Evolutionary conservation across 139 green algal genomes (phyloP).

Genomic region (Closterium sp.): DNA sequence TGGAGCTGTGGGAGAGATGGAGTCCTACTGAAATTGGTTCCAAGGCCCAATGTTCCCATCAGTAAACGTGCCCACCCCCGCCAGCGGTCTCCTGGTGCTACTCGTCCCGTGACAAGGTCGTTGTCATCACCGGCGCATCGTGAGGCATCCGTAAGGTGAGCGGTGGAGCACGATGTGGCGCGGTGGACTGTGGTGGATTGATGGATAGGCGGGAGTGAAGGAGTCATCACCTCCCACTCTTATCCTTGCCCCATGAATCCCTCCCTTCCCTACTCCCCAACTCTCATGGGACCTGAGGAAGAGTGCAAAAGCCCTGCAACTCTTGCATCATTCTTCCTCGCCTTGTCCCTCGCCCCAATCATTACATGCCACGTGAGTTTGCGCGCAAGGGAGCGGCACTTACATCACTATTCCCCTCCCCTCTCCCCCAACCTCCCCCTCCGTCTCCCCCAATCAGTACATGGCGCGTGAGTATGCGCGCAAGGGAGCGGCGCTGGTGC

Average conservation of each 20-base stretch:
- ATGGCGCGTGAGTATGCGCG: constrained; percentile 52
- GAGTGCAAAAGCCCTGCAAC: too few species aligned
- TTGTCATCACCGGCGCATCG: too few species aligned
- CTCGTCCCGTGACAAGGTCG: too few species aligned
- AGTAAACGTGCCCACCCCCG: too few species aligned
- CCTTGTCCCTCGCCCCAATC: neutral
- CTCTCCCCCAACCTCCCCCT: neutral
- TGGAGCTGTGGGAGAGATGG: neutral
- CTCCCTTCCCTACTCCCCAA: neutral
- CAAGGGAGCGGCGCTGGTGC: constrained; percentile 9
- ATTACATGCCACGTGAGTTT: constrained; percentile 51
- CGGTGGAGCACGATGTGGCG: constrained; percentile 35
- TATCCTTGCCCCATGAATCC: too few species aligned
- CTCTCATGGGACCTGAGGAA: too few species aligned
- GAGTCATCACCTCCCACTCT: too few species aligned
- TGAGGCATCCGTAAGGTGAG: too few species aligned
- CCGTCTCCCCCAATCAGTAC: neutral
- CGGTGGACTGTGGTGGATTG: too few species aligned
- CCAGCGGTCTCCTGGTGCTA: too few species aligned
- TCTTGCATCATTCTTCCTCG: neutral
- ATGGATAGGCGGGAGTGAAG: neutral
- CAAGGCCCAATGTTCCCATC: too few species aligned
- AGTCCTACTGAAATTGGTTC: too few species aligned
- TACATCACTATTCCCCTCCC: neutral
- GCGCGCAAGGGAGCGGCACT: constrained; percentile 19